These are phyloP conservation scores for Zopfia rhizophila DNA, from an alignment of 2,329 filamentous ascomycete genomes.

Conservation along the genomic window DNA sequence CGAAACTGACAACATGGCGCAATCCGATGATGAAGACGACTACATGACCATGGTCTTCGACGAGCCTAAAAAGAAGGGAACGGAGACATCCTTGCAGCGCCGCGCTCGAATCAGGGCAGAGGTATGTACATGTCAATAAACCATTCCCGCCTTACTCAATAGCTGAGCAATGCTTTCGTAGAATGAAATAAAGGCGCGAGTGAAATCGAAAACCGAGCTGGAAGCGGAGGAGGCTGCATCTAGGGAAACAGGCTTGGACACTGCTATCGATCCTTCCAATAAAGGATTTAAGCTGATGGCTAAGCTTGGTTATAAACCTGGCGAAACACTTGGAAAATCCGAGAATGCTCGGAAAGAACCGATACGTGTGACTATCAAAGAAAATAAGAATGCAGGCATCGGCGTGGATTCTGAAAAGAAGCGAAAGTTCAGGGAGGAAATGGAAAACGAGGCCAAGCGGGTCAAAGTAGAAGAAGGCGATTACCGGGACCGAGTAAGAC, in stretches of 20 bases:
- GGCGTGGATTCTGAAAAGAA: conserved; percentile 86
- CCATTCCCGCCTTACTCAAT: background rate
- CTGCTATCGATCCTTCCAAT: conserved; percentile 75
- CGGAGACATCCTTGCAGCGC: conserved; percentile 72
- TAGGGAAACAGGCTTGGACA: conserved; percentile 80
- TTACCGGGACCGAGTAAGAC: conserved; percentile 45
- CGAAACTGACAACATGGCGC: conserved; percentile 42
- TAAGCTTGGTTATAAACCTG: conserved; percentile 87
- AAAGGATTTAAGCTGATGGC: conserved; percentile 98
- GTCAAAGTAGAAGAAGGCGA: conserved; percentile 59
- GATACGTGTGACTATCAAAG: conserved; percentile 79
- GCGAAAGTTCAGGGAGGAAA: conserved; percentile 66
- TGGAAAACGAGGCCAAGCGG: conserved; percentile 47
- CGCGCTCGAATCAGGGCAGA: conserved; percentile 64
- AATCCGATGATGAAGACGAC: conserved; percentile 81
- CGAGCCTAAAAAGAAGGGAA: conserved; percentile 56
- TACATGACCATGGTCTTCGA: conserved; percentile 98
- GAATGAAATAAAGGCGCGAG: conserved; percentile 41
- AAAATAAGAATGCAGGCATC: conserved; percentile 83
- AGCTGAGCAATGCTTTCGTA: conserved; percentile 26
- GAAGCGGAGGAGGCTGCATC: conserved; percentile 77
- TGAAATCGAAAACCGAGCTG: conserved; percentile 83
- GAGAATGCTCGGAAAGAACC: conserved; percentile 71
- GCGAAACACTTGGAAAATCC: conserved; percentile 77
- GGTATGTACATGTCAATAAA: too few relatives aligned